These are phyloP conservation scores for Beta lomatogona DNA, from an alignment of 179 eudicot genomes.

Conservation along the genomic window DNA sequence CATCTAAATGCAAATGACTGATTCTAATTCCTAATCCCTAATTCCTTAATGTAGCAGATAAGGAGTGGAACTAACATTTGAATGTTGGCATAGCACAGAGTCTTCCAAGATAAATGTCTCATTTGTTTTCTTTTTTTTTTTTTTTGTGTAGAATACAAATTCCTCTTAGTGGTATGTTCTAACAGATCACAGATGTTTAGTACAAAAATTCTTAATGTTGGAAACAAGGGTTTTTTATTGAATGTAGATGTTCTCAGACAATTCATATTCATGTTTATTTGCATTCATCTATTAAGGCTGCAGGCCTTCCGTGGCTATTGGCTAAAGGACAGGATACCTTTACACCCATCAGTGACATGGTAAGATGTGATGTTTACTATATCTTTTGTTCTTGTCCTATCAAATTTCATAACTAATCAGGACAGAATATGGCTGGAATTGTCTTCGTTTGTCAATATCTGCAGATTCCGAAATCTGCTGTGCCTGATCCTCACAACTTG, in stretches of 20 bases:
- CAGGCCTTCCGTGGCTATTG: conserved; percentile 95
- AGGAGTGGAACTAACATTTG: background rate
- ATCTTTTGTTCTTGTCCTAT: background rate
- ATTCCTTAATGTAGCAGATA: background rate
- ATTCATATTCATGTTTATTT: conserved; percentile 1
- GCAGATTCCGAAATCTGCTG: conserved; percentile 68
- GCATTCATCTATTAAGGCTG: conserved; percentile 53
- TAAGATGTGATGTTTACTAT: conserved; percentile 31
- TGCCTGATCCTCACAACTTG: conserved; percentile 89
- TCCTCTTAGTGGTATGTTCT: too few species aligned
- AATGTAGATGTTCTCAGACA: background rate
- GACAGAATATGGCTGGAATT: background rate
- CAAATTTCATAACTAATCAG: background rate
- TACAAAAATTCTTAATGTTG: background rate
- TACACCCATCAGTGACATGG: conserved; percentile 93
- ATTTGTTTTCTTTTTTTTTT: too few species aligned
- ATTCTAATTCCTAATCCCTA: background rate
- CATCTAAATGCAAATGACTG: background rate
- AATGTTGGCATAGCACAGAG: background rate
- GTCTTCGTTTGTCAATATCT: conserved; percentile 1
- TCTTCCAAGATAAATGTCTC: background rate
- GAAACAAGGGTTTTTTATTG: background rate
- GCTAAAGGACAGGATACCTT: conserved; percentile 99
- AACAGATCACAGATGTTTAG: background rate
- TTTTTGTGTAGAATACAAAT: too few species aligned